Base-by-base conservation (phyloP, 306 rosid species). In the Neltuma alba region DNA sequence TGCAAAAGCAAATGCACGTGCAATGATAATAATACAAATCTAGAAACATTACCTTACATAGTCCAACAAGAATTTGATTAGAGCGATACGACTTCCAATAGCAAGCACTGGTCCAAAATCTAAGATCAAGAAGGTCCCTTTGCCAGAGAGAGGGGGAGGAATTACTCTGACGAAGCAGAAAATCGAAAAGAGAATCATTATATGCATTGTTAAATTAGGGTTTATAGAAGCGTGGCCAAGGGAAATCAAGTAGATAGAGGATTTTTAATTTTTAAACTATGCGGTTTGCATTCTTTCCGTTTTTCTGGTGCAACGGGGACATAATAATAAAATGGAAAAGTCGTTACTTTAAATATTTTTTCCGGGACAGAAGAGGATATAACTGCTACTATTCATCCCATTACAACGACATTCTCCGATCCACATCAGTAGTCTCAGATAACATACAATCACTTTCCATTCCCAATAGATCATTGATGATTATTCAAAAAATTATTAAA, bases 181-280 rank as follows among this genome's bases (percentile, higher is more conserved):
- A 63, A 70, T 23, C 9, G 40, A n/a, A 55, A 58, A 7, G 13
- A 64, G 23, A 65, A 54, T n/a, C 14, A 76, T 45, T 55, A 47
- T 69, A 13, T 13, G 47, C 38, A 72, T 30, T 78, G 78, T 41
- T 12, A 45, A 44, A 66, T 76, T 86, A 76, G 82, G 86, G 84
- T 82, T 76, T 72, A 66, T 65, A 30, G 74, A 1, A n/a, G 62
- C 27, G 28, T 2, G 54, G n/a, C 40, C 6, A 44, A 14, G 73
- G 21, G 0, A 40, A 65, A 21, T 55, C 23, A 71, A 45, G 68
- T 47, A 71, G 75, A 72, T 25, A 72, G 38, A 21, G 13, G 37
- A 20, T 36, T 62, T n/a, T 62, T 62, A 13, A 13, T 44, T 14
- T 42, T 4, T 47, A 1, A 63, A 28, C 18, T 33, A 34, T 2